Evolutionary conservation across 345 rosid species (phyloP).

Genomic region (Euphorbia pulcherrima): DNA sequence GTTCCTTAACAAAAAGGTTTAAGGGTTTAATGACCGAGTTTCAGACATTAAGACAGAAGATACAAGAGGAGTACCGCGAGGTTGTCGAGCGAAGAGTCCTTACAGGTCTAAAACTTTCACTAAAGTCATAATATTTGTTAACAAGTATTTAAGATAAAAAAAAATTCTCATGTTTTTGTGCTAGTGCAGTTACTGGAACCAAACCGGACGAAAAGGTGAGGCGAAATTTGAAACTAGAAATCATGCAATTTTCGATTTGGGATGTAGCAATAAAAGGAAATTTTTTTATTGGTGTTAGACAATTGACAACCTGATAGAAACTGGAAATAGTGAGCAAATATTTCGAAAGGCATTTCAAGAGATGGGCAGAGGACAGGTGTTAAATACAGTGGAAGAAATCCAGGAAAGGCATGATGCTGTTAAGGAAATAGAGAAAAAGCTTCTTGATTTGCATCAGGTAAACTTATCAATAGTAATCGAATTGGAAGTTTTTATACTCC

Average conservation of each 20-base stretch:
- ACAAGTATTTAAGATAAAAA: not conserved
- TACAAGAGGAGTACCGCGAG: constrained; percentile 86
- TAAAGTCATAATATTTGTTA: not conserved
- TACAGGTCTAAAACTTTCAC: constrained; percentile 50
- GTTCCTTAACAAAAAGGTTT: constrained; percentile 58
- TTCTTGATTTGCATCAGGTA: constrained; percentile 89
- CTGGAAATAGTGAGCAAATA: constrained; percentile 91
- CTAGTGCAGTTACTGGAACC: constrained; percentile 50
- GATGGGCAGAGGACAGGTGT: constrained; percentile 90
- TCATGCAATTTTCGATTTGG: constrained; percentile 16
- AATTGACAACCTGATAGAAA: constrained; percentile 79
- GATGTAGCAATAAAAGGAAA: constrained; percentile 24
- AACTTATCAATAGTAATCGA: not conserved
- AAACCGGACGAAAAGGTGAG: constrained; percentile 72
- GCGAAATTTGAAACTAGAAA: constrained; percentile 7
- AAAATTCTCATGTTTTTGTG: not conserved
- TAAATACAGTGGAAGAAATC: constrained; percentile 81
- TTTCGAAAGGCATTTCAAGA: constrained; percentile 90
- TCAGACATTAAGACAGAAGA: constrained; percentile 77
- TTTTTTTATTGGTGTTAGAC: constrained; percentile 39
- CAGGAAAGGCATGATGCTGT: constrained; percentile 96
- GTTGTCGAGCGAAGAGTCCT: constrained; percentile 84
- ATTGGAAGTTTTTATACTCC: not conserved
- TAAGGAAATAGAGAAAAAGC: constrained; percentile 81
- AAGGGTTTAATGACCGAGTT: constrained; percentile 79